These are phyloP conservation scores for Scalesia atractyloides DNA, from an alignment of 129 eudicot species.

Conservation along the genomic window DNA sequence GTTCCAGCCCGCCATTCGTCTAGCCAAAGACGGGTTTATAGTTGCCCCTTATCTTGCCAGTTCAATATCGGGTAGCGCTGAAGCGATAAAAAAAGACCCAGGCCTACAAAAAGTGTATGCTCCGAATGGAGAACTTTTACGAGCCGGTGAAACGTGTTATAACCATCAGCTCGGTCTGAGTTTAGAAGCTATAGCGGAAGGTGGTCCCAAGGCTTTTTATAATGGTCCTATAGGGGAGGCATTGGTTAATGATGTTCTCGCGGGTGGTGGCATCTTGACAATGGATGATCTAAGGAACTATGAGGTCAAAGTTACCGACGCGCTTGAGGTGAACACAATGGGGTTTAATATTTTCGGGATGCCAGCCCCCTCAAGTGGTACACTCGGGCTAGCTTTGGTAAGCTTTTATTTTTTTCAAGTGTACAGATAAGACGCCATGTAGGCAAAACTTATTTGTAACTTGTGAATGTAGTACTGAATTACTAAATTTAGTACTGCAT, in stretches of 20 bases:
- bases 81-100: constrained; percentile 45
- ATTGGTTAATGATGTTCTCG: constrained; percentile 59
- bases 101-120: constrained; percentile 73
- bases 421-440: background rate
- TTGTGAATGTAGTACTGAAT: background rate
- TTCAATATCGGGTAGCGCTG: constrained; percentile 28
- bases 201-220: constrained; percentile 80
- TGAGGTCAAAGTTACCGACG: constrained; percentile 60
- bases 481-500: background rate
- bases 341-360: constrained; percentile 82
- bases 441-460: background rate
- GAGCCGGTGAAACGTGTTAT: constrained; percentile 74
- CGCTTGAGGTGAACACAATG: constrained; percentile 66
- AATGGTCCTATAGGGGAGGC: constrained; percentile 72
- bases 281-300: constrained; percentile 86
- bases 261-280: constrained; percentile 81
- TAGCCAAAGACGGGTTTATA: constrained; percentile 68
- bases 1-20: constrained; percentile 70
- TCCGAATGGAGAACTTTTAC: constrained; percentile 59
- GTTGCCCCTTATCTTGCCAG: constrained; percentile 67
- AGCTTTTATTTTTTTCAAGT: background rate
- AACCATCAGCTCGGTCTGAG: constrained; percentile 64
- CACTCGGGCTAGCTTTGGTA: constrained; percentile 85
- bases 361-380: constrained; percentile 99
- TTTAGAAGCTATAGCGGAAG: constrained; percentile 76